These are phyloP conservation scores for Geoglossum glabrum DNA, from an alignment of 495 filamentous ascomycete species.

Conservation along the genomic window DNA sequence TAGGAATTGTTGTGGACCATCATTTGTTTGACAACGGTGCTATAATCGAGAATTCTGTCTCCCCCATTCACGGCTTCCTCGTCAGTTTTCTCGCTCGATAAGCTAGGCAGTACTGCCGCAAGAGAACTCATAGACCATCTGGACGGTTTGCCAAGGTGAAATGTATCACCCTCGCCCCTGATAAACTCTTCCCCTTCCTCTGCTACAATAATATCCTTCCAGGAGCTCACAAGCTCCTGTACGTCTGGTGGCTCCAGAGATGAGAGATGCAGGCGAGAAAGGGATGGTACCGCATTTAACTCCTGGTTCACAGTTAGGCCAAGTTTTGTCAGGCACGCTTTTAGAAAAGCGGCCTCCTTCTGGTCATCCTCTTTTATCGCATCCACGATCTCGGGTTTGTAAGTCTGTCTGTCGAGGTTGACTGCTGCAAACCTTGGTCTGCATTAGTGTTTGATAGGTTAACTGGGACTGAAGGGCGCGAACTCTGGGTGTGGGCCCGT, in stretches of 20 bases:
- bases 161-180: slow-evolving; percentile 69
- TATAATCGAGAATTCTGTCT: slow-evolving; percentile 56
- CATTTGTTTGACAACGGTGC: slow-evolving; percentile 48
- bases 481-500: slow-evolving; percentile 92
- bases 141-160: slow-evolving; percentile 47
- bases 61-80: slow-evolving; percentile 8
- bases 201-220: slow-evolving; percentile 42
- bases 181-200: slow-evolving; percentile 56
- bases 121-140: slow-evolving; percentile 41
- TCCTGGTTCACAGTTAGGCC: slow-evolving; percentile 56
- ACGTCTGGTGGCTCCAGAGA: slow-evolving; percentile 42
- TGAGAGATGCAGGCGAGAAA: slow-evolving; percentile 73
- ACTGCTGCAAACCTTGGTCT: slow-evolving; percentile 52
- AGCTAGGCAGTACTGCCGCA: slow-evolving; percentile 25
- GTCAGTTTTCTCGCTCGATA: slow-evolving; percentile 14
- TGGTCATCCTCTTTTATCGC: slow-evolving; percentile 50
- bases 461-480: slow-evolving; percentile 16
- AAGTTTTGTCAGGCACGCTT: slow-evolving; percentile 65
- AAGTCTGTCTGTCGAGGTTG: slow-evolving; percentile 46
- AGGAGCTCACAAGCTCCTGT: slow-evolving; percentile 41
- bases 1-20: slow-evolving; percentile 47
- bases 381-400: slow-evolving; percentile 44
- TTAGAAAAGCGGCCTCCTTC: slow-evolving; percentile 53
- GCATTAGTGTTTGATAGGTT: background rate
- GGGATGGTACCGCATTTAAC: slow-evolving; percentile 48